Evolutionary conservation across 2,329 filamentous ascomycete genomes (phyloP), one percentile per base, ranked within the genome.

Genomic region (Botrytis aclada): DNA sequence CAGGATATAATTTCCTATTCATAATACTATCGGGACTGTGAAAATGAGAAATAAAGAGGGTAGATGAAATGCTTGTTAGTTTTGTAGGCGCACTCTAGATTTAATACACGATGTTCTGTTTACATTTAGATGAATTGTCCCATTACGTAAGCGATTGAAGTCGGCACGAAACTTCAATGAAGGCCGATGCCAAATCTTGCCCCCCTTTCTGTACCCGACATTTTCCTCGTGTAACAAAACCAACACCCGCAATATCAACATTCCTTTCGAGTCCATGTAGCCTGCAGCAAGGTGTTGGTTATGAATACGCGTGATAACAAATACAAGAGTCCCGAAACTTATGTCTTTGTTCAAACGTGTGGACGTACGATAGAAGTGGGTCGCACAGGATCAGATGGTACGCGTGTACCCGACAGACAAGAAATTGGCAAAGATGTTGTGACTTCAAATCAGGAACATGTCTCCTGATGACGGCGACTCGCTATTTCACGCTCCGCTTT

Each of bases 1-100:
- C 56, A 34, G 56, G 56, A 8, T 70, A 70, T 22, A 25, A 51
- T 14, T 70, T 62, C 25, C n/a, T 62, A 16, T 70, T 70, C 32
- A 41, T 62, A 10, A 61, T 62, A 41, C 22, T 70, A 22, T 64
- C 62, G 45, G 14, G 9, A 45, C 32, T 45, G n/a, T 64, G 39
- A 43, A 39, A 32, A 45, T 18, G 6, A 64, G 9, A 20, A 32
- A 18, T 64, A 10, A 32, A 22, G 5, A 32, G 8, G 7, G 12
- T 45, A 29, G 16, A 45, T 64, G 18, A 5, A 22, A 22, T n/a
- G 29, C 10, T 29, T 32, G 2, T 32, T 45, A 32, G 39, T 32
- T 29, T 29, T 20, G 20, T 64, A 10, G 39, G 41, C 25, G 10
- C 29, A 41, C 8, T 6, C 22, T 10, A 12, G 41, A 22, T 32